Evolutionary conservation across 2,329 filamentous ascomycete genomes (phyloP), one percentile per base, ranked within the genome.

Genomic region (Sporothrix globosa): DNA sequence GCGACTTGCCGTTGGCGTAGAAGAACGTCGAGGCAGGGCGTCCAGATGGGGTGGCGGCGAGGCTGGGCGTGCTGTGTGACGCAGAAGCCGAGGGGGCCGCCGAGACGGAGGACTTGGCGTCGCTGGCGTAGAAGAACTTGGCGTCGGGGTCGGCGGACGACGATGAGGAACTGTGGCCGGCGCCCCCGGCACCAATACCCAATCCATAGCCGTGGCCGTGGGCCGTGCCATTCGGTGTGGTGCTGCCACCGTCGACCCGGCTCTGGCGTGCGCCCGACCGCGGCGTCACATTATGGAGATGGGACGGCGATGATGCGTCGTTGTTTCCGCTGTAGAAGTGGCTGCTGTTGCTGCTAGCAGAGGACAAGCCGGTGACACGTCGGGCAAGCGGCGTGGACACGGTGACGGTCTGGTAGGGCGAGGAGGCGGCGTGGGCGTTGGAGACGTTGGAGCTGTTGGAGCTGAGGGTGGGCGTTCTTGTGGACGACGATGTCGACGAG

Each of bases 111-210:
- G 50, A 53, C 80, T 77, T 75, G 27, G 86, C 91, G 75, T 97
- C 92, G 78, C 90, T 92, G 39, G 94, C 96, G 78, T 96, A 94
- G 79, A 99, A 97, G 85, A 98, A 98, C 82, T 93, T 95, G 68
- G 90, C 81, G 67, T 87, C 85, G 24, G 77, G 53, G 48, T 69
- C 70, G 27, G 54, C 24, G 17, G 79, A 75, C 21, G 78, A 27
- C 1, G 39, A 27, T 0, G 39, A n/a, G 2, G 67, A 77, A 75
- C 21, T 24, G 77, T 27, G 17, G 44, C 9, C 6, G 61, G 14
- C 77, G n/a, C 21, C 34, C 19, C 24, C 5, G 9, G 39, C 41
- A 2, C 81, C 75, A 41, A 80, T 72, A 5, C 77, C 78, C 68
- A 81, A 74, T 11, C 76, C 78, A 39, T 77, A 74, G 9, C 34